phyloP scores from a whole-genome alignment of 2,329 filamentous ascomycete species.

The Neofusicoccum umdonicola region DNA sequence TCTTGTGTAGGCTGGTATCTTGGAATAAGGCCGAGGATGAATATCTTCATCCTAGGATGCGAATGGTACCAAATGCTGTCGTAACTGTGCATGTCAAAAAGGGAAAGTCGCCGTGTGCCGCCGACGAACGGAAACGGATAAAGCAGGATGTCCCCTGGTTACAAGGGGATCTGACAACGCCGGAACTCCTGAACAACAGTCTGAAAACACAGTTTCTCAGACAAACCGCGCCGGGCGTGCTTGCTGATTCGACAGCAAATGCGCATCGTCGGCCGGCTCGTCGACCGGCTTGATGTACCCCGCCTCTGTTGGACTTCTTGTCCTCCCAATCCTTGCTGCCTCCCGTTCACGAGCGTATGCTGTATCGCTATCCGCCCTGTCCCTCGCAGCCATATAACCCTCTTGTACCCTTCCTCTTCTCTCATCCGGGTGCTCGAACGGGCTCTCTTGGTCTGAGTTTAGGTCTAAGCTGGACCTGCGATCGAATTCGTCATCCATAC shows the following conservation, averaged over 20 bases:
- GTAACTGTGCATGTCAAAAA: constrained; percentile 3
- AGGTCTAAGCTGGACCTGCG: constrained; percentile 6
- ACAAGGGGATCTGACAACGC: neutral
- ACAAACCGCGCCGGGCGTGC: constrained; percentile 1
- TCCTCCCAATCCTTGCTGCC: constrained; percentile 1
- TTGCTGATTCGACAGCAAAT: constrained; percentile 3
- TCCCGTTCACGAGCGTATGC: constrained; percentile 1
- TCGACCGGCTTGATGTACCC: constrained; percentile 6
- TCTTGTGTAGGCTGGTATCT: neutral
- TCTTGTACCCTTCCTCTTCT: constrained; percentile 13
- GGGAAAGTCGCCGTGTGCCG: neutral
- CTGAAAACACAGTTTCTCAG: neutral
- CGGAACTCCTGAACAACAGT: neutral
- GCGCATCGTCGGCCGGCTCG: neutral
- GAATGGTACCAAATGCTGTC: constrained; percentile 6
- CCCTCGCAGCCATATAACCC: constrained; percentile 11
- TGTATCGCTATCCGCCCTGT: constrained; percentile 9
- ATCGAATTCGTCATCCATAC: constrained; percentile 16
- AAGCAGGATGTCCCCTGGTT: neutral
- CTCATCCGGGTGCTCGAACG: constrained; percentile 15
- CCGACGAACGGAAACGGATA: neutral
- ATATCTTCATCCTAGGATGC: neutral
- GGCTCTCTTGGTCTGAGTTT: constrained; percentile 13
- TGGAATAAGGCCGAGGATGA: neutral
- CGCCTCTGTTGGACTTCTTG: constrained; percentile 10